A percentile compares a stretch with the other conserved stretches of the same genome.
Evolutionary conservation across 1,139 yeast species (phyloP).

Genomic region (Torulaspora pretoriensis): DNA sequence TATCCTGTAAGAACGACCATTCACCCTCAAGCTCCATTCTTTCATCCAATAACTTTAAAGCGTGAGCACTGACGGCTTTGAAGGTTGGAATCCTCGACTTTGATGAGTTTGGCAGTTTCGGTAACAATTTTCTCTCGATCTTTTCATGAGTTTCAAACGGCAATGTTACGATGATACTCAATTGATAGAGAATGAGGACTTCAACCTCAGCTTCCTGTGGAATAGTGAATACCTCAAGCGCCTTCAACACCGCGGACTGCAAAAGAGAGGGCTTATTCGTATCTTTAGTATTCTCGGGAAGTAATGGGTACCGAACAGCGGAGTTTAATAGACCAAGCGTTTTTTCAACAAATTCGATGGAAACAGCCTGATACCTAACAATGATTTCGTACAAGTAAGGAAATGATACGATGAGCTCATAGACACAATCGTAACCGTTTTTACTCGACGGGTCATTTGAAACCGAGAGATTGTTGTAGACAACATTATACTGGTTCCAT

Average conservation of each 20-base stretch:
- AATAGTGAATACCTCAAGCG: conserved; percentile 40
- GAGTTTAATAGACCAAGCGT: conserved; percentile 50
- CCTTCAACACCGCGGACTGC: conserved; percentile 49
- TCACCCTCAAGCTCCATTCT: conserved; percentile 39
- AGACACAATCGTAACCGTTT: conserved; percentile 53
- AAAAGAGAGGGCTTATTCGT: conserved; percentile 48
- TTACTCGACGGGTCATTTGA: conserved; percentile 35
- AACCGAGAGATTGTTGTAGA: conserved; percentile 50
- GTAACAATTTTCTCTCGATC: conserved; percentile 41
- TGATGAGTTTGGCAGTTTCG: conserved; percentile 27
- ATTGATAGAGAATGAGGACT: conserved; percentile 48
- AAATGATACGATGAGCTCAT: conserved; percentile 50
- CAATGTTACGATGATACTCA: conserved; percentile 49
- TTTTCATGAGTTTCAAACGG: conserved; percentile 59
- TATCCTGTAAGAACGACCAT: conserved; percentile 42
- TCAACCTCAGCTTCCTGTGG: conserved; percentile 39
- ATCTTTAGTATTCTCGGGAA: conserved; percentile 50
- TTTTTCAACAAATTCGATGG: conserved; percentile 40
- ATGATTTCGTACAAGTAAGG: conserved; percentile 43
- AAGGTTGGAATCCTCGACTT: conserved; percentile 59
- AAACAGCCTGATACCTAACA: conserved; percentile 21
- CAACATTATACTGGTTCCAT: conserved; percentile 59
- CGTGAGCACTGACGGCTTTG: conserved; percentile 53
- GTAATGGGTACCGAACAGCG: conserved; percentile 63
- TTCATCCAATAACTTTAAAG: conserved; percentile 43